Evolutionary conservation across 768 basidiomycete species (phyloP).

Genomic region (Lactarius trivialis): DNA sequence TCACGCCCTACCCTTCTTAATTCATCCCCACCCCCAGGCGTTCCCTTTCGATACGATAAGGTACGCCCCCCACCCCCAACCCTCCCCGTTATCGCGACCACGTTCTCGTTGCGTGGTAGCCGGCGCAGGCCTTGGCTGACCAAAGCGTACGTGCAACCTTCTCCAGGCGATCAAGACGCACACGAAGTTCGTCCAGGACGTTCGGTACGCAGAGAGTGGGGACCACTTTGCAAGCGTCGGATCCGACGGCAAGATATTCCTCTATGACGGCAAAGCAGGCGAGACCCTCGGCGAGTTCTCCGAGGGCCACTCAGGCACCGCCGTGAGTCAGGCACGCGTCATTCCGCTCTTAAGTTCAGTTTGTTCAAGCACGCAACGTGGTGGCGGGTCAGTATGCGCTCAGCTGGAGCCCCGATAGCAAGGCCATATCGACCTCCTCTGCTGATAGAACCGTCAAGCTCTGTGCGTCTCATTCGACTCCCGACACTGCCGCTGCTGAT

Average conservation of each 20-base stretch:
- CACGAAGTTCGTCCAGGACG: slow-evolving; percentile 87
- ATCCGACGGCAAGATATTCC: slow-evolving; percentile 77
- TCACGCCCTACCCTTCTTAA: slow-evolving; percentile 5
- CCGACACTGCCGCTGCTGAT: not conserved
- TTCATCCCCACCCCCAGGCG: slow-evolving; percentile 37
- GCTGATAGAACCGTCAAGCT: slow-evolving; percentile 84
- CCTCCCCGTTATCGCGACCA: not conserved
- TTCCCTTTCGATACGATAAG: slow-evolving; percentile 88
- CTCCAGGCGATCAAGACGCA: slow-evolving; percentile 76
- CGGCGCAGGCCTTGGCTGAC: not conserved
- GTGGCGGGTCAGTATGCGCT: slow-evolving; percentile 50
- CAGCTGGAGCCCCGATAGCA: slow-evolving; percentile 77
- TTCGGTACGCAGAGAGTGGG: slow-evolving; percentile 76
- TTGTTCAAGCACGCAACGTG: not conserved
- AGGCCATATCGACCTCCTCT: slow-evolving; percentile 70
- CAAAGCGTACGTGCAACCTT: not conserved
- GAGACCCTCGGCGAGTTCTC: slow-evolving; percentile 66
- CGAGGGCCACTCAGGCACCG: slow-evolving; percentile 68
- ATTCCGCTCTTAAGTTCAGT: not conserved
- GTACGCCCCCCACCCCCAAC: slow-evolving; percentile 29
- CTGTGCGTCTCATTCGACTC: slow-evolving; percentile 40
- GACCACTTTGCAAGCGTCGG: slow-evolving; percentile 83
- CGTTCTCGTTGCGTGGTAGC: not conserved
- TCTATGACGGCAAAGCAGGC: slow-evolving; percentile 88
- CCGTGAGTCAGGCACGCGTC: slow-evolving; percentile 42